A percentile compares a stretch with the other conserved stretches of the same genome.
phyloP scores from a whole-genome alignment of 495 filamentous ascomycete species.

The Tuber brumale region DNA sequence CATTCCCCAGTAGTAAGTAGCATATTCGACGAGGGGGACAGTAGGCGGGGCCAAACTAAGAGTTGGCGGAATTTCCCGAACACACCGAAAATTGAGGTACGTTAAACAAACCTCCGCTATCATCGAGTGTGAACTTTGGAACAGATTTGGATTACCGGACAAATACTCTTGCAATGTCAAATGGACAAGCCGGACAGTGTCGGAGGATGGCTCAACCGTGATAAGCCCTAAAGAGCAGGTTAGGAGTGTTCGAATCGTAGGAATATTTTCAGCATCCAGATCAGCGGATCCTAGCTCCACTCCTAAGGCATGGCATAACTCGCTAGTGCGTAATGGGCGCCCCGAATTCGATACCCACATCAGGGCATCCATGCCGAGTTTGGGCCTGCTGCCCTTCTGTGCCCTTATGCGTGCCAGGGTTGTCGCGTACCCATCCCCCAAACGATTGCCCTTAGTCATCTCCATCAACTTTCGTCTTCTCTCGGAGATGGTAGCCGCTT shows the following conservation, averaged over 20 bases:
- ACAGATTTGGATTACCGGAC: background rate
- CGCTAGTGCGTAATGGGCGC: background rate
- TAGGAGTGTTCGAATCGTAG: background rate
- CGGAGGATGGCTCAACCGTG: background rate
- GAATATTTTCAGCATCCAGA: background rate
- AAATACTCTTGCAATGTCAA: background rate
- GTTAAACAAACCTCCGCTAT: background rate
- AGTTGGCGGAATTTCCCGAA: background rate
- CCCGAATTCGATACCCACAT: background rate
- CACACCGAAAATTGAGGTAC: background rate
- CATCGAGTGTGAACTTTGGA: background rate
- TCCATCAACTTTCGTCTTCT: background rate
- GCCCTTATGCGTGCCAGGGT: background rate
- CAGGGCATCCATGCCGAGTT: background rate
- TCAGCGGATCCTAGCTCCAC: background rate
- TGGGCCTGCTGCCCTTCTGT: background rate
- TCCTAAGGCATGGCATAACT: background rate
- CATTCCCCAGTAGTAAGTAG: background rate
- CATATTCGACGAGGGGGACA: background rate
- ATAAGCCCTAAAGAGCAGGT: background rate
- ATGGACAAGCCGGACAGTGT: background rate
- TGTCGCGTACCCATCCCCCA: background rate
- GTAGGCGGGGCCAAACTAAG: accelerated
- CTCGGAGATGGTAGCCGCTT: background rate
- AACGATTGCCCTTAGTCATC: background rate